Conservation (phyloP, 345 rosid species). For the Aegle marmelos region DNA sequence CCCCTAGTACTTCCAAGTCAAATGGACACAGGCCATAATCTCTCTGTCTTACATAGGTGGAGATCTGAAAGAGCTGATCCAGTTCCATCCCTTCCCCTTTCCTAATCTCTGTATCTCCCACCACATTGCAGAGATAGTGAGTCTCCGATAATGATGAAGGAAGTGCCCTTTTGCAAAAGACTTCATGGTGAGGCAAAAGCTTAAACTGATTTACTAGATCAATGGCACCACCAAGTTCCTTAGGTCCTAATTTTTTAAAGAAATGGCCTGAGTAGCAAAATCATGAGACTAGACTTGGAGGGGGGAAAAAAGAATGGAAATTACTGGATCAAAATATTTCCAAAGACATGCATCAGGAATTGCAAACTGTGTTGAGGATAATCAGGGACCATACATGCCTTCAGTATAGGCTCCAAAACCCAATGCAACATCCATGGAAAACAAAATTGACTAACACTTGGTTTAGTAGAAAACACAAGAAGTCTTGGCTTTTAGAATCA, state of each 20-base stretch:
- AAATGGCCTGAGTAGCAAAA: neutral
- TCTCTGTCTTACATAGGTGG: conserved; percentile 35
- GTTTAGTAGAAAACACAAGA: neutral
- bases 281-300: neutral
- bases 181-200: conserved; percentile 61
- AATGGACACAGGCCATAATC: conserved; percentile 50
- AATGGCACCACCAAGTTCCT: conserved; percentile 72
- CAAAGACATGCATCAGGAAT: neutral
- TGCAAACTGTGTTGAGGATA: too few species aligned
- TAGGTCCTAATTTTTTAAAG: conserved; percentile 47
- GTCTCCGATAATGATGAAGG: conserved; percentile 60
- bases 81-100: conserved; percentile 91
- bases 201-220: conserved; percentile 75
- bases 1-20: conserved; percentile 58
- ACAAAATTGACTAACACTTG: neutral
- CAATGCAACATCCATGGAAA: neutral
- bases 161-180: conserved; percentile 73
- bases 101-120: conserved; percentile 73
- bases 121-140: conserved; percentile 67
- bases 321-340: neutral
- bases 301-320: neutral
- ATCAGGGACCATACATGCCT: neutral
- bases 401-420: neutral
- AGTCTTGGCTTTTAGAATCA: neutral
- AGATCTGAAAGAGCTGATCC: conserved; percentile 55